A percentile compares a stretch with the other conserved stretches of the same genome.
Conservation (phyloP, 2,329 filamentous ascomycete species). For the Neonectria sp. region DNA sequence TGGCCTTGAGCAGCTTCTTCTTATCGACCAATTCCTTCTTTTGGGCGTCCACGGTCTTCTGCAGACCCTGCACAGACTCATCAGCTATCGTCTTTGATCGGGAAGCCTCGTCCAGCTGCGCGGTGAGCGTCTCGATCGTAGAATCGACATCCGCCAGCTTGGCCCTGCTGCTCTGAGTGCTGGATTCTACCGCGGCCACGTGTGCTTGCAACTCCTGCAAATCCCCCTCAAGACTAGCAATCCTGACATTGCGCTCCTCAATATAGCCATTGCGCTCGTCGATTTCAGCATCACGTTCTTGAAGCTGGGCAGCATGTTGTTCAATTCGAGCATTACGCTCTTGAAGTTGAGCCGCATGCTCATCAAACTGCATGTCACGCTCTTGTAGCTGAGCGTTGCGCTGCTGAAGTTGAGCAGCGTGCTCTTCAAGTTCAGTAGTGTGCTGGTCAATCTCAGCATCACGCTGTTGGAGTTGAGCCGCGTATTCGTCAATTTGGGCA, state of each 20-base stretch:
- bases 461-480: conserved; percentile 53
- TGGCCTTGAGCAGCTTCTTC: conserved; percentile 62
- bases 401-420: conserved; percentile 4
- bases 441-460: conserved; percentile 51
- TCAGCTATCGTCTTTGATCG: conserved; percentile 48
- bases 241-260: conserved; percentile 59
- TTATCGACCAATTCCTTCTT: conserved; percentile 49
- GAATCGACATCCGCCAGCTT: conserved; percentile 51
- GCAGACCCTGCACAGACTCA: conserved; percentile 46
- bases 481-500: conserved; percentile 37
- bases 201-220: conserved; percentile 45
- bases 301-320: conserved; percentile 36
- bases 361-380: conserved; percentile 27
- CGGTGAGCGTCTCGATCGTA: conserved; percentile 46
- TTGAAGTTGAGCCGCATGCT: conserved; percentile 1
- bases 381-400: conserved; percentile 38
- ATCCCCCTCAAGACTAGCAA: conserved; percentile 59
- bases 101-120: conserved; percentile 50
- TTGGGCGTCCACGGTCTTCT: conserved; percentile 42
- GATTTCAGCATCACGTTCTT: conserved; percentile 52
- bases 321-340: conserved; percentile 35
- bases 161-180: conserved; percentile 54
- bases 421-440: conserved; percentile 51
- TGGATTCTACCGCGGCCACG: conserved; percentile 54
- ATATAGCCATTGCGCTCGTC: conserved; percentile 45